Evolutionary conservation across 192 early-diverging fungal genomes (phyloP).

Genomic region (Backusella westeae): DNA sequence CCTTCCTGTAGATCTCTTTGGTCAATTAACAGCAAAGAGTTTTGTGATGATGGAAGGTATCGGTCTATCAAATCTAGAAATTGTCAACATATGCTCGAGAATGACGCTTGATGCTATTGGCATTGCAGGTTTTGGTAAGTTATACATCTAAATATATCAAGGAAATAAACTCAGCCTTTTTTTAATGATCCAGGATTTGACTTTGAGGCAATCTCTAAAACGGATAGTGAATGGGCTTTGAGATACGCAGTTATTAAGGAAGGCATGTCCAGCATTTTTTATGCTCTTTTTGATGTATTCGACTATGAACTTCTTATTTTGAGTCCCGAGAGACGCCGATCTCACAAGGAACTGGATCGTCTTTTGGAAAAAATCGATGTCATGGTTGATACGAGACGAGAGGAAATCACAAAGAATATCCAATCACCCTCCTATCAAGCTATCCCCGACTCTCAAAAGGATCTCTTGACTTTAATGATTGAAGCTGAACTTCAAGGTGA

Average conservation of each 20-base stretch:
- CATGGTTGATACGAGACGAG: conserved; percentile 12
- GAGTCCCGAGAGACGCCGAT: background rate
- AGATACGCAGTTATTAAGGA: conserved; percentile 46
- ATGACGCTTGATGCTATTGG: conserved; percentile 59
- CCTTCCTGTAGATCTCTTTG: conserved; percentile 13
- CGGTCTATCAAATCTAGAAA: background rate
- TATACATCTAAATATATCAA: too few relatives aligned
- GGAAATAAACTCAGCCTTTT: background rate
- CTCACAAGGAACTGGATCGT: conserved; percentile 5
- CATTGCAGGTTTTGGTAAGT: conserved; percentile 42
- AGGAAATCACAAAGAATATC: background rate
- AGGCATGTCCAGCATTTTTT: conserved; percentile 44
- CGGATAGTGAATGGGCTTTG: conserved; percentile 37
- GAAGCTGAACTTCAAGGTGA: conserved; percentile 22
- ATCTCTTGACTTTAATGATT: conserved; percentile 33
- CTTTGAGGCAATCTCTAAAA: conserved; percentile 46
- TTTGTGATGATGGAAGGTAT: conserved; percentile 12
- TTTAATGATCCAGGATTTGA: conserved; percentile 35
- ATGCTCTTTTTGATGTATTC: conserved; percentile 50
- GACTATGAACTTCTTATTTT: conserved; percentile 27
- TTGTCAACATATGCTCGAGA: background rate
- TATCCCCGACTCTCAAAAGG: conserved; percentile 19
- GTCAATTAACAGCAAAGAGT: background rate
- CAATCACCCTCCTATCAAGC: background rate
- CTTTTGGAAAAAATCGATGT: conserved; percentile 13